Conservation (phyloP, 345 rosid species). For the Balakata baccata region DNA sequence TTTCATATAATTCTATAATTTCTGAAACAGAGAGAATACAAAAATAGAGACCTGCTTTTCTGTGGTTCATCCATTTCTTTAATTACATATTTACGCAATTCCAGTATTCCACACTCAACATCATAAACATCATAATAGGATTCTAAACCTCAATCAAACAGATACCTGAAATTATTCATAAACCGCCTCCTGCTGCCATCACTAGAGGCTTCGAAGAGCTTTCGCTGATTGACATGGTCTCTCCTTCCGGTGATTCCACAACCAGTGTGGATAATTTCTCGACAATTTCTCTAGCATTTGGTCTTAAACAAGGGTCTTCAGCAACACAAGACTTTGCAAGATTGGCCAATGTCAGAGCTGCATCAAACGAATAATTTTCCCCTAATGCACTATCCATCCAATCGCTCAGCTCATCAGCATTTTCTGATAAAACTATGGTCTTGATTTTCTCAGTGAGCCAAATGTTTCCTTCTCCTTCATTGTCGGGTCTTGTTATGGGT, state of each 20-base stretch:
- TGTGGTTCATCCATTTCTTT: conserved; percentile 14
- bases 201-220: conserved; percentile 74
- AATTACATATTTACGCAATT: conserved; percentile 29
- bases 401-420: conserved; percentile 50
- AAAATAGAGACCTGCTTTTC: conserved; percentile 4
- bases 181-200: conserved; percentile 17
- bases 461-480: conserved; percentile 35
- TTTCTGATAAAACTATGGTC: conserved; percentile 40
- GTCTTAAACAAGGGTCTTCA: conserved; percentile 62
- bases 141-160: too few relatives aligned
- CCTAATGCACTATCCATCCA: conserved; percentile 75
- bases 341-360: conserved; percentile 58
- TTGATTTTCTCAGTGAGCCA: conserved; percentile 46
- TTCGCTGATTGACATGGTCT: conserved; percentile 43
- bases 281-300: conserved; percentile 69
- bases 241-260: conserved; percentile 45
- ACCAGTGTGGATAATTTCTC: conserved; percentile 61
- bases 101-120: conserved; percentile 5
- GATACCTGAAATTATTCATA: conserved; percentile 13
- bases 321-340: conserved; percentile 65
- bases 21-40: background rate
- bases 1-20: conserved; percentile 2
- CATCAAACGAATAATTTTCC: conserved; percentile 66
- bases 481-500: conserved; percentile 40
- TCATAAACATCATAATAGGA: background rate